phyloP scores from a whole-genome alignment of 306 rosid genomes.

The Fagus crenata region DNA sequence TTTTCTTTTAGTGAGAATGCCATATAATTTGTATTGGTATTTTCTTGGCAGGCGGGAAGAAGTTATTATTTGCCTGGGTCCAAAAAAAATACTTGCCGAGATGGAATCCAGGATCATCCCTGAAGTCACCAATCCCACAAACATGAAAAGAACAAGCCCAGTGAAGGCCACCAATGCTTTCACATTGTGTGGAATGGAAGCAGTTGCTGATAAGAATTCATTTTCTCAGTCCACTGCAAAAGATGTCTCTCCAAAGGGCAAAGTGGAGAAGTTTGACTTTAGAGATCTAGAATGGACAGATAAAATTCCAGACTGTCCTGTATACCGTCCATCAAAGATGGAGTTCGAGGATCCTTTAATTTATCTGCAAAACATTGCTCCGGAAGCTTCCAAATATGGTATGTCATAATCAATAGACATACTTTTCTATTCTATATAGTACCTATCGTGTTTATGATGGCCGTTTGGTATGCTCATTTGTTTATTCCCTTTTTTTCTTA shows the following conservation, averaged over 20 bases:
- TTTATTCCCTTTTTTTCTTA: too few species aligned
- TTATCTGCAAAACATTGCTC: conserved; percentile 42
- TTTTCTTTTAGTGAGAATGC: background rate
- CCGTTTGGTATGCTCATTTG: too few species aligned
- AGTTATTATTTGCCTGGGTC: too few species aligned
- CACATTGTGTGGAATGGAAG: conserved; percentile 8
- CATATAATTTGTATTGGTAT: background rate
- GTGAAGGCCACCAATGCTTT: conserved; percentile 18
- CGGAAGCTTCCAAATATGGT: conserved; percentile 42
- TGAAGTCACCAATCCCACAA: background rate
- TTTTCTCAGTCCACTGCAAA: background rate
- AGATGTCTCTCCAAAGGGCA: background rate
- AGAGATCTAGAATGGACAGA: conserved; percentile 33
- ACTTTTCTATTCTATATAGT: background rate
- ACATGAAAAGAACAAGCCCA: background rate
- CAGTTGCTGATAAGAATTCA: background rate
- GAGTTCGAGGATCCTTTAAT: conserved; percentile 32
- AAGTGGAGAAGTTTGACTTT: conserved; percentile 24
- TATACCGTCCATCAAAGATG: conserved; percentile 29
- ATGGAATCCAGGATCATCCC: background rate
- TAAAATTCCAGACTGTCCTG: conserved; percentile 39
- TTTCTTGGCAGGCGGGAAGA: background rate
- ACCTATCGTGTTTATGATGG: too few species aligned
- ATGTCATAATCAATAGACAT: background rate
- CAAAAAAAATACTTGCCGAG: background rate